Evolutionary conservation across 306 rosid genomes (phyloP).

Genomic region (Cyclanthera cordifolia): DNA sequence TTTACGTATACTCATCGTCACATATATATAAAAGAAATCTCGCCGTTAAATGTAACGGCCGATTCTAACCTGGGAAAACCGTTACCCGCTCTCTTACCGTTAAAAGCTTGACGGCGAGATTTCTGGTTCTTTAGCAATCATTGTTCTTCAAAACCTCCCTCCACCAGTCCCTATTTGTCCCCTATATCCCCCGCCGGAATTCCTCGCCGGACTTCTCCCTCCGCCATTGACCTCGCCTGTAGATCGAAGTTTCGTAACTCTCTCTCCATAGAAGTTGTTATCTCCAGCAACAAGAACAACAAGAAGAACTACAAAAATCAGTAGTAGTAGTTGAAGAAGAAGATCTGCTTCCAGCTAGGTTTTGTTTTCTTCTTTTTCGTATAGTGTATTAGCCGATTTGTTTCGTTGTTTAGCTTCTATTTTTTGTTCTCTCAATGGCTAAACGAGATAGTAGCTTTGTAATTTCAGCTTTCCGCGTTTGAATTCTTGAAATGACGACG

Average conservation of each 20-base stretch:
- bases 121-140: not conserved
- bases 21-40: not conserved
- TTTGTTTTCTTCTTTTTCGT: not conserved
- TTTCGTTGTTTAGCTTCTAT: no score
- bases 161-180: conserved; percentile 11
- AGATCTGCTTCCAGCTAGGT: conserved; percentile 5
- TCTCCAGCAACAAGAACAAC: not conserved
- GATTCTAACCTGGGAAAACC: not conserved
- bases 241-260: not conserved
- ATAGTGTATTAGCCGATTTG: not conserved
- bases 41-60: conserved; percentile 3
- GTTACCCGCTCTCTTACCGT: conserved; percentile 12
- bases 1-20: not conserved
- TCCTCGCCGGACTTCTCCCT: not conserved
- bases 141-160: conserved; percentile 4
- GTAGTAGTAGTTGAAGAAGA: not conserved
- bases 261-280: not conserved
- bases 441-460: not conserved
- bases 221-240: not conserved
- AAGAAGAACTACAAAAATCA: not conserved
- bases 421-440: no score
- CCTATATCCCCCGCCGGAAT: conserved; percentile 1
- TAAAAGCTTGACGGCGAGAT: conserved; percentile 7
- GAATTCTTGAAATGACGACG: not conserved
- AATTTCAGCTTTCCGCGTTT: no score